Evolutionary conservation across 345 rosid genomes (phyloP), one percentile per base, ranked within the genome.

Genomic region (Gossypium longicalyx): DNA sequence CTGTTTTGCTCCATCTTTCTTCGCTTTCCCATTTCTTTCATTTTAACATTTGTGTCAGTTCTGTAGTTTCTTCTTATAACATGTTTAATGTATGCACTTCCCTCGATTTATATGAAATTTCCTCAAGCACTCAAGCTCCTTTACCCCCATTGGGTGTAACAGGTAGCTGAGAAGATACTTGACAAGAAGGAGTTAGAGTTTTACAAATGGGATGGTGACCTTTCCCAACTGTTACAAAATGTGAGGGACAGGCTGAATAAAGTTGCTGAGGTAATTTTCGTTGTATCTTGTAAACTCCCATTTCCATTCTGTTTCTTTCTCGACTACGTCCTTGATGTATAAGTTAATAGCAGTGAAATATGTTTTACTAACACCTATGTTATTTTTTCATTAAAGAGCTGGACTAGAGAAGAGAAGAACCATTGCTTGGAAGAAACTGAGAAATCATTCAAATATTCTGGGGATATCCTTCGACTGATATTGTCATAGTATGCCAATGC

Each of bases 401-500:
- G 99, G 99, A 95, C 87, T 0, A 86, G 94, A 79, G 93, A 89
- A 56, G 96, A 91, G 82, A 95, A 95, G 91, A 78, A 87, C 59
- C 98, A 86, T 77, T 95, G 99, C 84, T 81, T 95, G 87, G 98
- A 90, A 76, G 99, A 95, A 87, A 95, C 98, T 0, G 92, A 91
- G 83, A 93, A 89, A 84, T 95, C 99, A 2, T 93, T 95, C 85
- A 93, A 91, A 81, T 72, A 85, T 81, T 95, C 97, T 0, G 98
- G 99, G 45, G 89, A 93, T 51, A 89, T 95, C 74, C 97, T 92
- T 64, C 97, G 98, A 70, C 81, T 92, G 25, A 85, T 95, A 84
- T 78, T 93, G 79, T 86, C 90, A 4, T 87, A 59, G 63, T 23
- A 23, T 59, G 63, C 63, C 27, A 53, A 9, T 13, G 61, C 51